Evolutionary conservation across 2,329 filamentous ascomycete genomes (phyloP), one percentile per base, ranked within the genome.

Genomic region (Calonectria pseudoreteaudii): DNA sequence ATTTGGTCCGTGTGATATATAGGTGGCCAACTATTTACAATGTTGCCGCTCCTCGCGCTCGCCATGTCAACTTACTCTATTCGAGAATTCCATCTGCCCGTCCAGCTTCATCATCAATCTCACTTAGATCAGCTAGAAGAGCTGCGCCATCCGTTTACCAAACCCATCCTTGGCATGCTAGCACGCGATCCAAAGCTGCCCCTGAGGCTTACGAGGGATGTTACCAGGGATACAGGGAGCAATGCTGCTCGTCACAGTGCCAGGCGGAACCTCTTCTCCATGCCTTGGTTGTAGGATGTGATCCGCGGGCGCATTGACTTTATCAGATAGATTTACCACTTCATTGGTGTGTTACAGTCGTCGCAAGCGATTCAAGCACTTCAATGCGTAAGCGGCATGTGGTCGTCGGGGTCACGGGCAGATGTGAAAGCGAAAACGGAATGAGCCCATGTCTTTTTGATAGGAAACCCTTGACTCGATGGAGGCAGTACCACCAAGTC

Each of bases 331-430:
- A 66, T 58, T 49, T 20, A 38, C 44, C 2, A 66, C 20, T 18
- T 23, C n/a, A 9, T 44, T 44, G 66, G 50, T 73, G 71, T 66
- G 71, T 73, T 73, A 50, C 71, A 73, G 30, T 69, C 66, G 58
- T 50, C 38, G 41, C 52, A 50, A 64, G 34, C 53, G 47, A 69
- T 28, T 53, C 56, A 68, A 60, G 31, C 62, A 36, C 30, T 23
- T 62, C 30, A 23, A 41, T 66, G 50, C 66, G 52, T 50, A 41
- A 56, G 41, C n/a, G 53, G 50, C 34, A n/a, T 30, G 67, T 49
- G 65, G 65, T 56, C 18, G 50, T 31, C 41, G 13, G 41, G 66
- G 38, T 69, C 66, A 69, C 60, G 31, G 38, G 60, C 41, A 53
- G 44, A 44, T 23, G 20, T 30, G 16, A 36, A 23, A 10, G 50